Evolutionary conservation across 768 basidiomycete genomes (phyloP).

Genomic region (Tylopilus felleus): DNA sequence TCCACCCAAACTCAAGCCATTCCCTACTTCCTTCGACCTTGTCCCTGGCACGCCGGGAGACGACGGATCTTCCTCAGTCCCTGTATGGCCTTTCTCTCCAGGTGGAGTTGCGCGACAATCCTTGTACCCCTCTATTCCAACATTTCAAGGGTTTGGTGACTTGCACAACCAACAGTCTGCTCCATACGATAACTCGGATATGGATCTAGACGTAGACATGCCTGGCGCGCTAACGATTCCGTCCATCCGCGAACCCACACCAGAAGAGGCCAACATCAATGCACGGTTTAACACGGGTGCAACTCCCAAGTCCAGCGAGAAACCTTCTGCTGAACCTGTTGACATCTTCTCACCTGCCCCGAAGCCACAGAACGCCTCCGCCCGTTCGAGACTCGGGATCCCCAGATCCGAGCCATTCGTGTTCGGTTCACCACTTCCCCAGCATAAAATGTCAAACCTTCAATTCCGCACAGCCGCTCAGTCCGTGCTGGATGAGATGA

Average conservation of each 20-base stretch:
- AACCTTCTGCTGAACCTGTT: conserved; percentile 29
- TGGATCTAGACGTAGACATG: conserved; percentile 36
- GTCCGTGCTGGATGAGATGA: conserved; percentile 82
- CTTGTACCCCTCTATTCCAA: conserved; percentile 40
- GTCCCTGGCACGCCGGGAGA: conserved; percentile 52
- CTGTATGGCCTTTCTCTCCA: conserved; percentile 43
- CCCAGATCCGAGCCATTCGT: conserved; percentile 51
- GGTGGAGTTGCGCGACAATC: conserved; percentile 20
- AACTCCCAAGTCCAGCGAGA: conserved; percentile 26
- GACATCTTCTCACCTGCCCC: conserved; percentile 44
- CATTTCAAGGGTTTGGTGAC: conserved; percentile 31
- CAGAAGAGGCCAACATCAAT: conserved; percentile 11
- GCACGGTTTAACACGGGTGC: conserved; percentile 22
- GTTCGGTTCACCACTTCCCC: conserved; percentile 73
- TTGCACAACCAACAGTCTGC: conserved; percentile 18
- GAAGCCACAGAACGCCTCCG: conserved; percentile 15
- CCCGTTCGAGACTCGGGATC: conserved; percentile 22
- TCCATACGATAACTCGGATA: conserved; percentile 29
- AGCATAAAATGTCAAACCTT: conserved; percentile 57
- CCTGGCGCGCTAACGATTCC: conserved; percentile 32
- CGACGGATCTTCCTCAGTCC: conserved; percentile 15
- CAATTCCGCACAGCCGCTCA: conserved; percentile 65
- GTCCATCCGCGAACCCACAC: conserved; percentile 19
- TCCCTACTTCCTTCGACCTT: conserved; percentile 66
- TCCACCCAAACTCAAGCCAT: conserved; percentile 66